These are phyloP conservation scores for Diaporthe ilicicola DNA, from an alignment of 2,329 filamentous ascomycete species.

Conservation along the genomic window DNA sequence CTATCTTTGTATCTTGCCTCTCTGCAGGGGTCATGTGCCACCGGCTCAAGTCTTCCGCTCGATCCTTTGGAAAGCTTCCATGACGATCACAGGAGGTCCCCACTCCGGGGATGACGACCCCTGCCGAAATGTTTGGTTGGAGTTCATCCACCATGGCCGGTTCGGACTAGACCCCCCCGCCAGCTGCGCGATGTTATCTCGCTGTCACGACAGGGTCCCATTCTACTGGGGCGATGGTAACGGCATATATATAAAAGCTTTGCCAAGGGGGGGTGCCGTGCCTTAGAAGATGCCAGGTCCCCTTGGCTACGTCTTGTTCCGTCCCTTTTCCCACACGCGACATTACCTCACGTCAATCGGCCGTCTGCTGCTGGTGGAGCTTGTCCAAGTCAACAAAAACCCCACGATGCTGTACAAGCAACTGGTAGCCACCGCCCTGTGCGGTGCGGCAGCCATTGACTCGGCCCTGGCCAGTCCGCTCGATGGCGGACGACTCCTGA, in stretches of 20 bases:
- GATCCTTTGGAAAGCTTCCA: not conserved
- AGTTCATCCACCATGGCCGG: not conserved
- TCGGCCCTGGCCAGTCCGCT: constrained; percentile 20
- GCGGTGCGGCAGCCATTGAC: constrained; percentile 4
- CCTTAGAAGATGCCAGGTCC: not conserved
- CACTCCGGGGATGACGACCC: not conserved
- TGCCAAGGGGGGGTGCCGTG: not conserved
- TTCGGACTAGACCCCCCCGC: not conserved
- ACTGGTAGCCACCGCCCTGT: not conserved
- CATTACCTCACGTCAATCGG: not conserved
- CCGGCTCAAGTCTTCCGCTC: not conserved
- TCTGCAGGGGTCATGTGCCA: not conserved
- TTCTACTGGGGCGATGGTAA: not conserved
- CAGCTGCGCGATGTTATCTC: constrained; percentile 11
- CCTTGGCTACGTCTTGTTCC: constrained; percentile 8
- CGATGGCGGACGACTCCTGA: not conserved
- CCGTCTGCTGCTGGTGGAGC: not conserved
- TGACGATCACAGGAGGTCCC: not conserved
- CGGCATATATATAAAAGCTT: constrained; percentile 14
- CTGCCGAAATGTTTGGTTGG: not conserved
- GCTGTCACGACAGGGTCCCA: constrained; percentile 4
- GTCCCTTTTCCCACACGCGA: not conserved
- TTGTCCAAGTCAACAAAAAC: constrained; percentile 8
- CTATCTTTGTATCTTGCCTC: not conserved
- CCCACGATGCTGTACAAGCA: constrained; percentile 25